A percentile compares a stretch with the other conserved stretches of the same genome.
phyloP scores from a whole-genome alignment of 2,329 filamentous ascomycete genomes.

The Tricladium varicosporioides region DNA sequence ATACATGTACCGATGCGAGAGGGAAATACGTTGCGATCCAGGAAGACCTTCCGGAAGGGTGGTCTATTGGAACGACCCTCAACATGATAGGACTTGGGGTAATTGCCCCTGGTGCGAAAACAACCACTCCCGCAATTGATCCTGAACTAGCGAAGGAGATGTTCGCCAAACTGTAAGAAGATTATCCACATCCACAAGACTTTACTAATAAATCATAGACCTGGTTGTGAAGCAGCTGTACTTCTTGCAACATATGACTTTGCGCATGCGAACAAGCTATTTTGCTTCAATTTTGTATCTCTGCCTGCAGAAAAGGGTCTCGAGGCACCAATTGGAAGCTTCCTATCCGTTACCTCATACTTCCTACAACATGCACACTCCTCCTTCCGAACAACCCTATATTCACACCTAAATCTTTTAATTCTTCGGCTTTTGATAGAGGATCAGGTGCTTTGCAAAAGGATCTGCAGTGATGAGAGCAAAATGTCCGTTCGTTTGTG shows the following conservation, averaged over 20 bases:
- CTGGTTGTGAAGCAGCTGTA: slow-evolving; percentile 74
- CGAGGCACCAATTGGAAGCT: slow-evolving; percentile 75
- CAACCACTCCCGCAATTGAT: slow-evolving; percentile 61
- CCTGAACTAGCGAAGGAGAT: slow-evolving; percentile 79
- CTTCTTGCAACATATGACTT: slow-evolving; percentile 91
- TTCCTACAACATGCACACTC: slow-evolving; percentile 90
- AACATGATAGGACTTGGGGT: slow-evolving; percentile 81
- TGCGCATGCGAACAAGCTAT: slow-evolving; percentile 89
- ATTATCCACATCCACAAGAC: neutral
- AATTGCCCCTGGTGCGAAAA: slow-evolving; percentile 66
- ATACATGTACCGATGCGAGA: slow-evolving; percentile 65
- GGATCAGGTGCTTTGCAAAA: slow-evolving; percentile 77
- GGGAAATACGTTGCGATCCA: slow-evolving; percentile 80
- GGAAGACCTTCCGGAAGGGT: slow-evolving; percentile 86
- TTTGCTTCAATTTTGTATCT: slow-evolving; percentile 80
- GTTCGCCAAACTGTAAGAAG: slow-evolving; percentile 72
- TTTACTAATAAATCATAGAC: slow-evolving; percentile 50
- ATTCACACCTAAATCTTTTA: slow-evolving; percentile 82
- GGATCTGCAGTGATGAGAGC: slow-evolving; percentile 76
- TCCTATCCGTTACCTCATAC: slow-evolving; percentile 88
- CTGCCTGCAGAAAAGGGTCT: slow-evolving; percentile 59
- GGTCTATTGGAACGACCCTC: slow-evolving; percentile 78
- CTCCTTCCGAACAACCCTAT: slow-evolving; percentile 73
- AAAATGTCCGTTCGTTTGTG: slow-evolving; percentile 77
- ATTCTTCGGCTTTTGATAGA: slow-evolving; percentile 84